Conservation (phyloP, 345 rosid genomes). For the Hypericum perforatum region DNA sequence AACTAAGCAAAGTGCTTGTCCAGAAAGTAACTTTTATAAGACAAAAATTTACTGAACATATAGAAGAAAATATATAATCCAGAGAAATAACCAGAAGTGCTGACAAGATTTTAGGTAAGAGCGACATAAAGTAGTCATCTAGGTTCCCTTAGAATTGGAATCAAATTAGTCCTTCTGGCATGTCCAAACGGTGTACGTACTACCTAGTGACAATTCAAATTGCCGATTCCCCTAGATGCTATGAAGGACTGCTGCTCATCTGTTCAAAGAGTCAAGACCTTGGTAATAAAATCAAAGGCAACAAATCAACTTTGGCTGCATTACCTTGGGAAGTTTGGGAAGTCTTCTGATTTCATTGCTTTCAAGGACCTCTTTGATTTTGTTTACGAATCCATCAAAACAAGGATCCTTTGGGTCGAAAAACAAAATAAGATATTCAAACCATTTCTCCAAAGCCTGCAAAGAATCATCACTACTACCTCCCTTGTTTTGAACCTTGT, state of each 20-base stretch:
- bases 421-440: constrained; percentile 30
- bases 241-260: neutral
- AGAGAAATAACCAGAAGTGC: too few species aligned
- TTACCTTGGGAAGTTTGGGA: constrained; percentile 92
- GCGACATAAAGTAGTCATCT: too few species aligned
- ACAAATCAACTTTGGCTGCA: neutral
- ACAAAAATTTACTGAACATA: too few species aligned
- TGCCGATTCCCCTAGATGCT: too few species aligned
- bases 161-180: too few species aligned
- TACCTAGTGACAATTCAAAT: too few species aligned
- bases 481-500: constrained; percentile 31
- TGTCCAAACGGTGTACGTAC: too few species aligned
- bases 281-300: neutral
- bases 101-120: too few species aligned
- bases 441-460: constrained; percentile 30
- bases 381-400: constrained; percentile 39
- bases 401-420: constrained; percentile 38
- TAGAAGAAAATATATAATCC: too few species aligned
- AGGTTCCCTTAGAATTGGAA: too few species aligned
- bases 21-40: too few species aligned
- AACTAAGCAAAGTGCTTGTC: too few species aligned
- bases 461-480: constrained; percentile 21
- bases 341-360: constrained; percentile 85
- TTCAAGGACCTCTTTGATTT: constrained; percentile 67
- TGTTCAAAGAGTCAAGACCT: neutral